phyloP scores from a whole-genome alignment of 768 basidiomycete genomes.

The Mycena rosella region DNA sequence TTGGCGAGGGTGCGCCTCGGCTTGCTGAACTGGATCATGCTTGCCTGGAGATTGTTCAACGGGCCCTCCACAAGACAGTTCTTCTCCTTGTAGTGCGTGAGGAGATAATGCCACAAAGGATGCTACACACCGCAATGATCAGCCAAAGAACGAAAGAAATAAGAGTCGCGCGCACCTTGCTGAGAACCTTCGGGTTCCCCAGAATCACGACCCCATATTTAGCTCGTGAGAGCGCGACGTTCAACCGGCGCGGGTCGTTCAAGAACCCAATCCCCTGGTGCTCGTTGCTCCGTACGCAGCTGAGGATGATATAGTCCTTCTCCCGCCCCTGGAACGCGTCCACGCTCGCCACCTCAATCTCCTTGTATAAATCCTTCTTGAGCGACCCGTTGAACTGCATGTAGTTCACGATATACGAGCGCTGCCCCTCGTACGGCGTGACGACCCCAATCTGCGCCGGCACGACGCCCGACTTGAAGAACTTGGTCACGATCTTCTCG shows the following conservation, averaged over 20 bases:
- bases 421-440: slow-evolving; percentile 98
- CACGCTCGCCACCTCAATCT: slow-evolving; percentile 98
- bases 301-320: slow-evolving; percentile 99
- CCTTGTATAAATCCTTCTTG: slow-evolving; percentile 99
- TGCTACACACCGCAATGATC: slow-evolving; percentile 68
- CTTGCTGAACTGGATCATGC: slow-evolving; percentile 99
- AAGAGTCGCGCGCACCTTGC: slow-evolving; percentile 77
- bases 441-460: slow-evolving; percentile 98
- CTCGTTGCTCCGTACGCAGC: slow-evolving; percentile 98
- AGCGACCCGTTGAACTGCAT: slow-evolving; percentile 99
- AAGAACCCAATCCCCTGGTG: slow-evolving; percentile 99
- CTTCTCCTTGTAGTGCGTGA: slow-evolving; percentile 99
- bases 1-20: slow-evolving; percentile 90
- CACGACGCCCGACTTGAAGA: slow-evolving; percentile 98
- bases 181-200: slow-evolving; percentile 99
- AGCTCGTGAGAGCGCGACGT: slow-evolving; percentile 96
- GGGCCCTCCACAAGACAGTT: slow-evolving; percentile 95
- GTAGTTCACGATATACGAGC: slow-evolving; percentile 98
- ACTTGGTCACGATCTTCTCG: slow-evolving; percentile 99
- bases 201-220: slow-evolving; percentile 99
- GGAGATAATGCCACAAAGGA: slow-evolving; percentile 97
- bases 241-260: slow-evolving; percentile 95
- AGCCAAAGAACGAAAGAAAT: background rate
- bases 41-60: slow-evolving; percentile 93
- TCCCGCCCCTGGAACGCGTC: slow-evolving; percentile 99